Evolutionary conservation across 2,329 filamentous ascomycete genomes (phyloP).

Genomic region (Verticillium klebahnii): DNA sequence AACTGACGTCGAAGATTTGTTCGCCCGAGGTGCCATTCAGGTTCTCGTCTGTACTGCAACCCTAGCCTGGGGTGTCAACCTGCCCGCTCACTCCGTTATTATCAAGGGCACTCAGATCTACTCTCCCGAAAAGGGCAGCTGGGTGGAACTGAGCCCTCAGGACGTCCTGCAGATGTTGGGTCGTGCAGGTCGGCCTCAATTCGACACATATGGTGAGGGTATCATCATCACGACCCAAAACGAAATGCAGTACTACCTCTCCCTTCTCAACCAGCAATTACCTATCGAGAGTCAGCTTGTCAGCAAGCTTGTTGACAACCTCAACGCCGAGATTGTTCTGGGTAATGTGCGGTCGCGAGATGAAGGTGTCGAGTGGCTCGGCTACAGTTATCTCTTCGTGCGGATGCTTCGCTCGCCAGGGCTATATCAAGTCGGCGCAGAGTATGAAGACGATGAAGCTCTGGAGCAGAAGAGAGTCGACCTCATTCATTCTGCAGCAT

Average conservation of each 20-base stretch:
- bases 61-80: slow-evolving; percentile 97
- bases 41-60: slow-evolving; percentile 97
- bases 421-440: slow-evolving; percentile 89
- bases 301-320: slow-evolving; percentile 87
- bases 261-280: slow-evolving; percentile 91
- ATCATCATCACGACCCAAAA: slow-evolving; percentile 96
- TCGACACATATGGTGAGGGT: slow-evolving; percentile 95
- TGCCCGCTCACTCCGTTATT: slow-evolving; percentile 95
- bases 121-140: slow-evolving; percentile 96
- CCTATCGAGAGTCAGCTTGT: slow-evolving; percentile 97
- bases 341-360: slow-evolving; percentile 89
- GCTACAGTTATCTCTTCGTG: slow-evolving; percentile 96
- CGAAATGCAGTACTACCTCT: slow-evolving; percentile 97
- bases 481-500: slow-evolving; percentile 88
- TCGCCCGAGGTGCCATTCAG: slow-evolving; percentile 84
- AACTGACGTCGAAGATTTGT: slow-evolving; percentile 91
- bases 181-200: slow-evolving; percentile 92
- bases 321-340: slow-evolving; percentile 94
- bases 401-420: slow-evolving; percentile 95
- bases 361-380: slow-evolving; percentile 97
- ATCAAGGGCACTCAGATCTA: slow-evolving; percentile 99
- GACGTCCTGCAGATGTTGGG: slow-evolving; percentile 98
- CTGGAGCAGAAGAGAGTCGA: slow-evolving; percentile 98
- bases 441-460: slow-evolving; percentile 88
- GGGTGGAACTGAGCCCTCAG: slow-evolving; percentile 95